phyloP scores from a whole-genome alignment of 257 asterid species.

The Gentiana macrophylla region DNA sequence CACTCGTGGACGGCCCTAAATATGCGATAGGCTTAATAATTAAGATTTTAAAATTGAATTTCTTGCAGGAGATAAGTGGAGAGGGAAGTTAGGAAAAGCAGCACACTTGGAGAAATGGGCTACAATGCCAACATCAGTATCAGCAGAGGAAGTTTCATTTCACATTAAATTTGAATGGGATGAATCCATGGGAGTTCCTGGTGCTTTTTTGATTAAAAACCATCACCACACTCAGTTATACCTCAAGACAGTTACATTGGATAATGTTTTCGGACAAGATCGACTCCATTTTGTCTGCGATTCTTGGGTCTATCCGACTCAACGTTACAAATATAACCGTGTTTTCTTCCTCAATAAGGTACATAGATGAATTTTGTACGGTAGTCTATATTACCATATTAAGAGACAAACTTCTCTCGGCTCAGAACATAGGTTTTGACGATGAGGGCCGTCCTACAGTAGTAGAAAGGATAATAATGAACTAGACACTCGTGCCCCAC shows the following conservation, averaged over 20 bases:
- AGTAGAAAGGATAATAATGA: not conserved
- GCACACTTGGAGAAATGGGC: constrained; percentile 61
- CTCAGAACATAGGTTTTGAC: too few relatives aligned
- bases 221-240: constrained; percentile 64
- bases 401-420: too few relatives aligned
- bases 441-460: too few relatives aligned
- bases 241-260: constrained; percentile 52
- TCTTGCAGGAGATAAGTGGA: constrained; percentile 25
- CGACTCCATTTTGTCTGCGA: constrained; percentile 57
- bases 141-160: constrained; percentile 39
- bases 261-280: constrained; percentile 57
- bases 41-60: too few relatives aligned
- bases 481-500: not conserved
- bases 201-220: constrained; percentile 57
- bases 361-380: not conserved
- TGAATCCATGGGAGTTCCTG: constrained; percentile 59
- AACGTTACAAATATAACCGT: constrained; percentile 53
- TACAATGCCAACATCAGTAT: constrained; percentile 40
- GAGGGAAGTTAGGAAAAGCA: constrained; percentile 67
- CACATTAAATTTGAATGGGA: constrained; percentile 54
- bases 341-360: constrained; percentile 77
- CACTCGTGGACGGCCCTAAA: too few relatives aligned
- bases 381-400: too few relatives aligned
- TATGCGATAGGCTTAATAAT: too few relatives aligned
- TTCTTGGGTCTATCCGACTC: constrained; percentile 80